Evolutionary conservation across 208 protist genomes (phyloP), one percentile per base, ranked within the genome.

Genomic region (Trypanosomatidae sp.): DNA sequence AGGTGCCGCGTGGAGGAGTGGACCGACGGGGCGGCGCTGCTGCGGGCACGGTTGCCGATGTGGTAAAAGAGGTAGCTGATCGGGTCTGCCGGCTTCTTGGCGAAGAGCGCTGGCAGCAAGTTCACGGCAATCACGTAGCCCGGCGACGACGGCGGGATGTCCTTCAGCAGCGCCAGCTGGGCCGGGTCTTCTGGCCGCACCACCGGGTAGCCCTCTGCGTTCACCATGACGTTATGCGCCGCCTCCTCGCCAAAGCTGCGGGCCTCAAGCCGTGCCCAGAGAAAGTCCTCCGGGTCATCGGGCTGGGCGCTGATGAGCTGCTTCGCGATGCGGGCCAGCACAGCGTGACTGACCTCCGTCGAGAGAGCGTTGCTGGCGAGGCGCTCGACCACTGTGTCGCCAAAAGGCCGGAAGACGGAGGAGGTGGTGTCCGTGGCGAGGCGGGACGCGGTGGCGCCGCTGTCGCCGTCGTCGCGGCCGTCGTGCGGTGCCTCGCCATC

Each of bases 41-140:
- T 77, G 44, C 76, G 82, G 13, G 76, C 52, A 33, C 83, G 85
- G 62, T 71, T 79, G 49, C 62, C 70, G 33, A 90, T 62, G 74
- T 91, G 82, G 55, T 88, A 74, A 71, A 85, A 88, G 44, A 94
- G 82, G 80, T 89, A 94, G 69, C 79, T 87, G 62, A 91, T 84
- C 22, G 89, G 86, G 43, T 86, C 71, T 2, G 78, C 73, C 49
- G 89, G 89, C 71, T 91, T 91, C 62, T 85, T 87, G 6, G 83
- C 82, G 44, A 94, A 89, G 39, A 91, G 71, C 17, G 70, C n/a
- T n/a, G 82, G 75, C 8, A 94, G 44, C 39, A 90, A 25, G 62
- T 69, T 76, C 6, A 67, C 76, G 15, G 79, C 81, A 50, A 91
- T 67, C 25, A 58, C 67, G 80, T 91, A 92, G 10, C 80, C 82